Conservation (phyloP, 2,329 filamentous ascomycete species). For the Diaporthe sp. region DNA sequence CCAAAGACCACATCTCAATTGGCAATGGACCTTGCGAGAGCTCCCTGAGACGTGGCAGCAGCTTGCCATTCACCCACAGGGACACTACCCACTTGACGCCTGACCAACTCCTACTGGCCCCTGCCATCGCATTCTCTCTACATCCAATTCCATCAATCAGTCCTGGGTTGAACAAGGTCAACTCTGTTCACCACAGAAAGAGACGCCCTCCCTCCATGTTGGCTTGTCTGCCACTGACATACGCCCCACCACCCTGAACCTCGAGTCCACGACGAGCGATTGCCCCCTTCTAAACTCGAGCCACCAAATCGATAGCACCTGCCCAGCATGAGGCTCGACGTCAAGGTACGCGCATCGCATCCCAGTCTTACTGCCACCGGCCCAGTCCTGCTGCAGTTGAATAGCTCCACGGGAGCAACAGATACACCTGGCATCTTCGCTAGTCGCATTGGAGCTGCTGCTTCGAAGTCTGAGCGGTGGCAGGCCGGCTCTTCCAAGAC, state of each 20-base stretch:
- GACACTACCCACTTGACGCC: slow-evolving; percentile 31
- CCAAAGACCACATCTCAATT: slow-evolving; percentile 43
- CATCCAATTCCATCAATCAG: not conserved
- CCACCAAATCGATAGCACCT: slow-evolving; percentile 23
- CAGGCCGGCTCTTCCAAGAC: not conserved
- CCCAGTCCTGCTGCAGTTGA: not conserved
- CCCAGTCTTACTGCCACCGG: not conserved
- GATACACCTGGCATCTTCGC: not conserved
- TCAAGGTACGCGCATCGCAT: slow-evolving; percentile 40
- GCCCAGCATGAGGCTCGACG: slow-evolving; percentile 49
- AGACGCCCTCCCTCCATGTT: slow-evolving; percentile 23
- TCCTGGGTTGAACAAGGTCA: not conserved
- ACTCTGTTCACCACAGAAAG: slow-evolving; percentile 8
- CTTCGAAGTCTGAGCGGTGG: not conserved
- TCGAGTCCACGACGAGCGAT: slow-evolving; percentile 20
- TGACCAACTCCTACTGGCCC: slow-evolving; percentile 18
- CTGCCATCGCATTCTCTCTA: not conserved
- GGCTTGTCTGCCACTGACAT: slow-evolving; percentile 34
- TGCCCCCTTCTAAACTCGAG: not conserved
- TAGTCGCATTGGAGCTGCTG: not conserved
- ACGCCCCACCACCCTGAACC: slow-evolving; percentile 35
- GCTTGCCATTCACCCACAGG: slow-evolving; percentile 23
- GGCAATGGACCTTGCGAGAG: slow-evolving; percentile 25
- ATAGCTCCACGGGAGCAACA: not conserved
- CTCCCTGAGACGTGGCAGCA: slow-evolving; percentile 39